Base-by-base conservation (phyloP, 2,329 filamentous ascomycete genomes). In the Ceratocystis destructans region DNA sequence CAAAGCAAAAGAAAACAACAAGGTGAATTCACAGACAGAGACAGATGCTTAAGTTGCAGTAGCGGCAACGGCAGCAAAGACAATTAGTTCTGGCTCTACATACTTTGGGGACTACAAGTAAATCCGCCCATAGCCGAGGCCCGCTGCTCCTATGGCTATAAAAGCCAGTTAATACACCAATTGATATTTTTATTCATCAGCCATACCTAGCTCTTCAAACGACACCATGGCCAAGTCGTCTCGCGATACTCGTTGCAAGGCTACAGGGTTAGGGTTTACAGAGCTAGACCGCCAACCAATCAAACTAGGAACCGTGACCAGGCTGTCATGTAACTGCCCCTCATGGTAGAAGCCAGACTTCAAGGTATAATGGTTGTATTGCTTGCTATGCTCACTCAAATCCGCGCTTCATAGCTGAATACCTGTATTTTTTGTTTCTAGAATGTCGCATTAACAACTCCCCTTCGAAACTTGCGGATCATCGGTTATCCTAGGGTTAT, bases 1-100 rank as follows among this genome's bases (percentile, higher is more conserved):
- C 55, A 86, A 86, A 74, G 82, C 79, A 69, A 83, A 78, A 72
- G 80, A 80, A 70, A 77, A 77, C 74, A 77, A 77, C 74, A 85
- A 83, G 28, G 69, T 15, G 5, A 65, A 66, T 2, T 10, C 28
- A 37, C 25, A 79, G 70, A 77, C 79, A 59, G 85, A 86, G 74
- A 81, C 79, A 69, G 83, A 78, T 72, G 80, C 80, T 70, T 77
- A 77, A 74, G 85, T 83, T 22, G 70, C 17, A 3, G 65, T 65
- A 12, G 69, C 63, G 20, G 71, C 70, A 45, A 73, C 66, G 3
- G 71, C 71, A 31, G 71, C 46, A 20, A 69, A 48, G 33, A 53
- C 31, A 41, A 22, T 10, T 71, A 70, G 59, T 41, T 41, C 37
- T 41, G 37, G 37, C 12, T 41, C 37, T 41, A 10, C 10, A 41